Conservation (phyloP, 768 basidiomycete species). For the Lentinus tigrinus region DNA sequence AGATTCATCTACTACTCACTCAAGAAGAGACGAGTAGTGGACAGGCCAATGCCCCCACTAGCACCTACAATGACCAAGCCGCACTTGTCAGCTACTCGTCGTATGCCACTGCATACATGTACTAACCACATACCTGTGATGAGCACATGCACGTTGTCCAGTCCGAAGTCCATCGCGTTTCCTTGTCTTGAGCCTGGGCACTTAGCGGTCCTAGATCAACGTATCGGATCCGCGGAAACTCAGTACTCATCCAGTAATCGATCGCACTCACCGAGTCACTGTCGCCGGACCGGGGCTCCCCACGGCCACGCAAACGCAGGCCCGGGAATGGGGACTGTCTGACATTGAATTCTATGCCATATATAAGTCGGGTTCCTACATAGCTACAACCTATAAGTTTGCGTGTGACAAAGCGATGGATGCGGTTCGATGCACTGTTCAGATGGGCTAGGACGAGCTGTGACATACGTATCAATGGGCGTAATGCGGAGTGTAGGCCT, state of each 20-base stretch:
- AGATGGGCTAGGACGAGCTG: background rate
- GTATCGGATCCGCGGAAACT: background rate
- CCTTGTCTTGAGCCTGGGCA: background rate
- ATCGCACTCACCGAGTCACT: background rate
- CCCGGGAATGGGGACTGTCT: background rate
- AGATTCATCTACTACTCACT: conserved; percentile 34
- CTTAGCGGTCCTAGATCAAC: background rate
- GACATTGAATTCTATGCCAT: background rate
- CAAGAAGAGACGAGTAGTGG: conserved; percentile 55
- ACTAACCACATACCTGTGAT: conserved; percentile 53
- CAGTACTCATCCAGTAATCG: background rate
- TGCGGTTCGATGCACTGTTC: background rate
- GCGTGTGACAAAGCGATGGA: background rate
- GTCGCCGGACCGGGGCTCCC: background rate
- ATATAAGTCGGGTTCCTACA: background rate
- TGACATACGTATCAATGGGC: background rate
- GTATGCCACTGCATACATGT: background rate
- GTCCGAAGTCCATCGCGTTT: conserved; percentile 49
- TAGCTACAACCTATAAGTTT: background rate
- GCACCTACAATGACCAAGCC: conserved; percentile 46
- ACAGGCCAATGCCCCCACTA: conserved; percentile 73
- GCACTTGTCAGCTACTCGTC: background rate
- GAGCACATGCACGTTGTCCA: conserved; percentile 63
- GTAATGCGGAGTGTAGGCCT: background rate
- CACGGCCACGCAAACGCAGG: background rate